Evolutionary conservation across 2,329 filamentous ascomycete species (phyloP).

Genomic region (Diaporthe batatas): DNA sequence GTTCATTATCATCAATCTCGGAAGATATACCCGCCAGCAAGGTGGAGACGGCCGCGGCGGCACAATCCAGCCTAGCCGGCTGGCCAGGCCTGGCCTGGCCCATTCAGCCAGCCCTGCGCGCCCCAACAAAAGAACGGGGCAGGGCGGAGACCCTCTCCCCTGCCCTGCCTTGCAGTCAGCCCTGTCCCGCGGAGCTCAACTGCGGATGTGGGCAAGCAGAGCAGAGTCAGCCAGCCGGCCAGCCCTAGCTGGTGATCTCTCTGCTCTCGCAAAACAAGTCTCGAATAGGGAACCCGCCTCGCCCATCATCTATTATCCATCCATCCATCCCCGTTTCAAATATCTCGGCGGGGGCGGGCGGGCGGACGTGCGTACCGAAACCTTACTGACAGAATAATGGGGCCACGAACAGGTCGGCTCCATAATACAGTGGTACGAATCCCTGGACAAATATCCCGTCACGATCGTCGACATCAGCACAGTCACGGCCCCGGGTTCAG

Average conservation of each 20-base stretch:
- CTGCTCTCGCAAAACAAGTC: no score
- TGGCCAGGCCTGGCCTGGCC: not conserved
- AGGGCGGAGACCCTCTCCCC: not conserved
- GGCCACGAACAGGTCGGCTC: conserved; percentile 47
- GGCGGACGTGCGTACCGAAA: conserved; percentile 4
- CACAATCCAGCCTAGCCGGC: no score
- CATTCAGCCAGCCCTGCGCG: not conserved
- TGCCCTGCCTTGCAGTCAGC: not conserved
- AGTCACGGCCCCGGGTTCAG: not conserved
- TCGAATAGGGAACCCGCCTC: no score
- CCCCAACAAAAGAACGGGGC: not conserved
- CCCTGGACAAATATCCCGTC: conserved; percentile 51
- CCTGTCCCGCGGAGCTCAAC: not conserved
- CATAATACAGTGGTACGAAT: conserved; percentile 51
- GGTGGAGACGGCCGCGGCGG: not conserved
- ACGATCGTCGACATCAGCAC: conserved; percentile 40
- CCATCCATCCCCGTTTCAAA: not conserved
- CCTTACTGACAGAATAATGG: conserved; percentile 25
- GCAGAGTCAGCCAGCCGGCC: no score
- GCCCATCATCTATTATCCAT: no score
- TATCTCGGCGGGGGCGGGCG: not conserved
- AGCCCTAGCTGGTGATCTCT: no score
- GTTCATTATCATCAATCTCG: conserved; percentile 7
- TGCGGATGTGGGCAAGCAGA: not conserved
- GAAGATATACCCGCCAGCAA: conserved; percentile 3